phyloP scores from a whole-genome alignment of 148 eudicot genomes.

The Nepenthes mirabilis region DNA sequence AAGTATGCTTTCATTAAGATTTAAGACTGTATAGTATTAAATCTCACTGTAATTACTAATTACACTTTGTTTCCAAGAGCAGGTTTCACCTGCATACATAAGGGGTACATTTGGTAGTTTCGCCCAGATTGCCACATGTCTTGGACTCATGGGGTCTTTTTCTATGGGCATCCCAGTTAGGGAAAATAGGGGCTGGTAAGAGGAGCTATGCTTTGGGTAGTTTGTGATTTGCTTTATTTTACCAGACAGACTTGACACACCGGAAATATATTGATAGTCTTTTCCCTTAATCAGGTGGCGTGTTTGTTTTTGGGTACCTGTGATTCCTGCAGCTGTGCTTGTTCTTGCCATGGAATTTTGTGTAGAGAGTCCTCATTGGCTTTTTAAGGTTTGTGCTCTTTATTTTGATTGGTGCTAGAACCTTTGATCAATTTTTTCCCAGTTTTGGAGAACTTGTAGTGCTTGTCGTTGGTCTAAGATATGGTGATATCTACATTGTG shows the following conservation, averaged over 20 bases:
- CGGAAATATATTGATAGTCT: neutral
- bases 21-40: neutral
- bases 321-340: constrained; percentile 66
- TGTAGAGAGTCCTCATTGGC: constrained; percentile 96
- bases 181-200: constrained; percentile 65
- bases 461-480: too few species aligned
- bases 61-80: constrained; percentile 10
- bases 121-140: constrained; percentile 77
- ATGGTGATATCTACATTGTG: too few species aligned
- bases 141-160: constrained; percentile 65
- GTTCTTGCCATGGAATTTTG: constrained; percentile 63
- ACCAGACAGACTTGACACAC: neutral
- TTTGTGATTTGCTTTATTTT: neutral
- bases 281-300: constrained; percentile 57
- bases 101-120: constrained; percentile 95
- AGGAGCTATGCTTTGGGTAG: constrained; percentile 4
- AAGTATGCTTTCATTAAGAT: neutral
- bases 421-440: neutral
- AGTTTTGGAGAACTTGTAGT: neutral
- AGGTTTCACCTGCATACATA: constrained; percentile 83
- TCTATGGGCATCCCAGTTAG: constrained; percentile 74
- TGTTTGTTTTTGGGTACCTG: constrained; percentile 79
- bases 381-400: constrained; percentile 43
- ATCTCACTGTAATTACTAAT: constrained; percentile 4
- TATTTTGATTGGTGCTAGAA: constrained; percentile 1